These are phyloP conservation scores for Pyrenopolyporus hunteri DNA, from an alignment of 495 filamentous ascomycete genomes.

Conservation along the genomic window DNA sequence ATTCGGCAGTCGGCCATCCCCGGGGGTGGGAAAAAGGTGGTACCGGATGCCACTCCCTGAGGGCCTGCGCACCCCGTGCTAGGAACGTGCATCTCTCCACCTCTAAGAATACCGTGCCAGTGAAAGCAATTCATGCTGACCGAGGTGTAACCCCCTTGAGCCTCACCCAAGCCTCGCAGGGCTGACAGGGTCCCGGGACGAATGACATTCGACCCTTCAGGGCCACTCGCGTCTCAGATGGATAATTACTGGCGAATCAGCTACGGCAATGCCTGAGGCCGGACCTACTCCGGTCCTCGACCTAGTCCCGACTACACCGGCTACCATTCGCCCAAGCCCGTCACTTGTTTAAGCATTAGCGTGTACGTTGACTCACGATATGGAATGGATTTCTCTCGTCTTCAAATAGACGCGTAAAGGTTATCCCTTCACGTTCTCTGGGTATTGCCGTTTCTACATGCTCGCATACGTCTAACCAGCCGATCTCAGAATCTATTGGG, in stretches of 20 bases:
- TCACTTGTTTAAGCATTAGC: slow-evolving; percentile 12
- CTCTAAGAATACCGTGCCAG: background rate
- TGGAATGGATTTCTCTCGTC: slow-evolving; percentile 32
- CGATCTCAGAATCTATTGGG: slow-evolving; percentile 37
- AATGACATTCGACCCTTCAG: slow-evolving; percentile 18
- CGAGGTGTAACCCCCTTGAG: slow-evolving; percentile 35
- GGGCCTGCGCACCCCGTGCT: background rate
- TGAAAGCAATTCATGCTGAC: slow-evolving; percentile 27
- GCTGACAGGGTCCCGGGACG: slow-evolving; percentile 27
- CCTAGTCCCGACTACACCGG: slow-evolving; percentile 17
- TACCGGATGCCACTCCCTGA: slow-evolving; percentile 6
- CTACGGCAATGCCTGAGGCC: slow-evolving; percentile 7
- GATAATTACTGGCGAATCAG: slow-evolving; percentile 32
- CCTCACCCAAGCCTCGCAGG: slow-evolving; percentile 40
- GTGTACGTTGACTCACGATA: slow-evolving; percentile 21
- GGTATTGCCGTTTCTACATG: slow-evolving; percentile 40
- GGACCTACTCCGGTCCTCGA: slow-evolving; percentile 22
- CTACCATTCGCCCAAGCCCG: slow-evolving; percentile 22
- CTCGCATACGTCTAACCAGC: slow-evolving; percentile 29
- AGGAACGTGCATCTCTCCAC: slow-evolving; percentile 29
- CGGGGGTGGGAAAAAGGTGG: slow-evolving; percentile 17
- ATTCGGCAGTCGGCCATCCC: slow-evolving; percentile 24
- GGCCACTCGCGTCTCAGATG: slow-evolving; percentile 33
- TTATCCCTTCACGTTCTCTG: slow-evolving; percentile 22
- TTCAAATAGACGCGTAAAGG: slow-evolving; percentile 36